These are phyloP conservation scores for Fragilaria radians DNA, from an alignment of 108 stramenopile genomes.

Conservation along the genomic window DNA sequence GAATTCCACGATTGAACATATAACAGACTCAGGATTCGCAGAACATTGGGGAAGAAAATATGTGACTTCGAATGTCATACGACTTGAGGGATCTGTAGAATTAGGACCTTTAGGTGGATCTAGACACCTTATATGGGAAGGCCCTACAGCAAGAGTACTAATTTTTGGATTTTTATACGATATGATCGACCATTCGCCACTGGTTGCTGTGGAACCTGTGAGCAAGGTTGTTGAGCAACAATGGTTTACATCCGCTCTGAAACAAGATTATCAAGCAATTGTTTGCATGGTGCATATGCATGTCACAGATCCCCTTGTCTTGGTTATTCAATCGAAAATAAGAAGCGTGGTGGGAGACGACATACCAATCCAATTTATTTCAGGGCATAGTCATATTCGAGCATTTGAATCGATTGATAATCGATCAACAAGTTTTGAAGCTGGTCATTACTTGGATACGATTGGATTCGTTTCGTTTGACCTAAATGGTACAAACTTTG, in stretches of 20 bases:
- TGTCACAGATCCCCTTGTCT: constrained; percentile 42
- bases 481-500: constrained; percentile 19
- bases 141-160: constrained; percentile 31
- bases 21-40: constrained; percentile 47
- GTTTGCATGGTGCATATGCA: constrained; percentile 78
- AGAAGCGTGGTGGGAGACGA: constrained; percentile 33
- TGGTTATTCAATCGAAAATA: constrained; percentile 32
- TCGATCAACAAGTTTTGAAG: constrained; percentile 42
- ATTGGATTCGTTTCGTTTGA: constrained; percentile 67
- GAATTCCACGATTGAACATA: constrained; percentile 22
- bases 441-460: constrained; percentile 67
- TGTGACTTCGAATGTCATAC: constrained; percentile 59
- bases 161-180: constrained; percentile 81
- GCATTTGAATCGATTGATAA: constrained; percentile 25
- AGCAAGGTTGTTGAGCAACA: constrained; percentile 33
- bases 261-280: constrained; percentile 53
- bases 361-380: constrained; percentile 73
- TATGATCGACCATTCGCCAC: constrained; percentile 22
- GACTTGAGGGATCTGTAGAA: neutral
- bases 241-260: constrained; percentile 54
- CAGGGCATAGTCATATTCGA: constrained; percentile 68
- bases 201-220: constrained; percentile 37
- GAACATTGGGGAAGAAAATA: constrained; percentile 64
- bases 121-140: constrained; percentile 34
- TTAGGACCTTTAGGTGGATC: neutral